These are phyloP conservation scores for Picochlorum sp. DNA, from an alignment of 139 green algal genomes.

Conservation along the genomic window DNA sequence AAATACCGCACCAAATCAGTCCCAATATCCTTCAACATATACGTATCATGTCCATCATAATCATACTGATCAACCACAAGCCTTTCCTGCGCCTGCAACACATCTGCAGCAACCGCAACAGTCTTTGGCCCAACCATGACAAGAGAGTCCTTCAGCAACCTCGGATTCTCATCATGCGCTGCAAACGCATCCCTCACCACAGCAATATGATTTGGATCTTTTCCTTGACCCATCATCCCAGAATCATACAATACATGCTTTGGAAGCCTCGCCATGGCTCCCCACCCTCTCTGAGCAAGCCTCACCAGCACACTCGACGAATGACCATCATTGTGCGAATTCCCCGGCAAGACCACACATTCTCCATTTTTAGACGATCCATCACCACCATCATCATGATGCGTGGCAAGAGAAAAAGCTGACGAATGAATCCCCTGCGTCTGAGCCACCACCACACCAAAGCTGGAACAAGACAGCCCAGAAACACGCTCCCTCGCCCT, in stretches of 20 bases:
- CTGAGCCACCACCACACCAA: too few relatives aligned
- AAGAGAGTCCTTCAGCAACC: constrained; percentile 32
- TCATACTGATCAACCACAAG: constrained; percentile 70
- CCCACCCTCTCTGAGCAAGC: constrained; percentile 51
- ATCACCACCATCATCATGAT: too few relatives aligned
- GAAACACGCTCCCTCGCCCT: too few relatives aligned
- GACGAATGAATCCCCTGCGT: too few relatives aligned
- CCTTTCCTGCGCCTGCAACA: constrained; percentile 25
- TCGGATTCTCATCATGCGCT: constrained; percentile 35
- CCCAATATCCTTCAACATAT: constrained; percentile 24
- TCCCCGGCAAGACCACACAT: too few relatives aligned
- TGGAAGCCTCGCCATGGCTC: constrained; percentile 37
- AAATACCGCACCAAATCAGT: constrained; percentile 34
- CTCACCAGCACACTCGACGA: constrained; percentile 40
- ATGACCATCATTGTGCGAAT: too few relatives aligned
- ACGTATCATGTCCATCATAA: constrained; percentile 12
- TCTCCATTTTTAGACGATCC: too few relatives aligned
- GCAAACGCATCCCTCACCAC: constrained; percentile 61
- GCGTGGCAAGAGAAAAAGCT: too few relatives aligned
- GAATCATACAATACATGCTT: constrained; percentile 20
- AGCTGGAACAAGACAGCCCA: too few relatives aligned
- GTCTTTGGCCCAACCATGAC: constrained; percentile 26
- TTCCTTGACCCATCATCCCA: constrained; percentile 5
- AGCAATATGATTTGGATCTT: constrained; percentile 18
- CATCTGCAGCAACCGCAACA: constrained; percentile 38